A percentile compares a stretch with the other conserved stretches of the same genome.
These are phyloP conservation scores for Glycine soja DNA, from an alignment of 306 rosid genomes.

Conservation along the genomic window DNA sequence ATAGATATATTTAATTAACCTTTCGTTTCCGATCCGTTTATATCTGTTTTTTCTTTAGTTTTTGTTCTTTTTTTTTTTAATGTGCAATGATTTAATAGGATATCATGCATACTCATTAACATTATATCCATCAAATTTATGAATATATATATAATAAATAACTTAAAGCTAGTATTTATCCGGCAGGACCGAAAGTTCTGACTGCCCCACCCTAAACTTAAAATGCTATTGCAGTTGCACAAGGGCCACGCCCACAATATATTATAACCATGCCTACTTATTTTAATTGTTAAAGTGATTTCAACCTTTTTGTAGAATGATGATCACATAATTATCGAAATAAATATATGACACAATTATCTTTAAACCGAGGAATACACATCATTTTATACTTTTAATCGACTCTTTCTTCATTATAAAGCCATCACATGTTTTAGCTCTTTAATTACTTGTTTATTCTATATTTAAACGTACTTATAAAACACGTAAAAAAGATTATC, in stretches of 20 bases:
- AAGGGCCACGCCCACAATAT: neutral
- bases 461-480: no score
- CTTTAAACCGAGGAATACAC: neutral
- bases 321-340: slow-evolving; percentile 2
- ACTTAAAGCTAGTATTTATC: neutral
- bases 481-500: no score
- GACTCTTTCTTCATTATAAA: neutral
- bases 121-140: neutral
- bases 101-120: neutral
- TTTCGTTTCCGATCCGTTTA: neutral
- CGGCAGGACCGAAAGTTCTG: neutral
- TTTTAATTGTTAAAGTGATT: neutral
- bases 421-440: neutral
- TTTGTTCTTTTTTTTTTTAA: neutral
- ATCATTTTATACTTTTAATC: no score
- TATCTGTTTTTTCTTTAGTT: neutral
- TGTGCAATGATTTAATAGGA: neutral
- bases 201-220: neutral
- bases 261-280: neutral
- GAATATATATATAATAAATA: neutral
- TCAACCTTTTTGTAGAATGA: neutral
- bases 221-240: neutral
- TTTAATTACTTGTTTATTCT: no score
- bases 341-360: neutral
- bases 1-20: no score